Evolutionary conservation across 2,329 filamentous ascomycete genomes (phyloP).

Genomic region (Diplodia scrobiculata): DNA sequence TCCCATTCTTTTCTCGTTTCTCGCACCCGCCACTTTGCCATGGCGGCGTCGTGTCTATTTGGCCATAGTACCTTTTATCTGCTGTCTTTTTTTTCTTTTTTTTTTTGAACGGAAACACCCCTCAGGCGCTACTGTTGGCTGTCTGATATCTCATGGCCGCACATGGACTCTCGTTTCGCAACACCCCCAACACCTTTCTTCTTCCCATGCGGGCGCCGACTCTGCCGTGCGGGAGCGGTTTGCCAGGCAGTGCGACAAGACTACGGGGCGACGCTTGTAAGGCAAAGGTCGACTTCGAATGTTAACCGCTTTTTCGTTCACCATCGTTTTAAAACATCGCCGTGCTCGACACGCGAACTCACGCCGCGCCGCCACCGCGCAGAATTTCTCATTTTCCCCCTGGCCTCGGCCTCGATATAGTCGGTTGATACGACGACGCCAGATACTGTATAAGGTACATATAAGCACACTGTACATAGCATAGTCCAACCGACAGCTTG

Average conservation of each 20-base stretch:
- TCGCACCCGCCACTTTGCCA: slow-evolving; percentile 26
- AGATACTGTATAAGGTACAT: not conserved
- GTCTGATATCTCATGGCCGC: slow-evolving; percentile 8
- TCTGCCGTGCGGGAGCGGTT: slow-evolving; percentile 22
- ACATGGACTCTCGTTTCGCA: slow-evolving; percentile 21
- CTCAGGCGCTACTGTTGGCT: slow-evolving; percentile 20
- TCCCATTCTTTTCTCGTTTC: not conserved
- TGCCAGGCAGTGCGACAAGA: slow-evolving; percentile 14
- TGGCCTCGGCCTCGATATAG: slow-evolving; percentile 1
- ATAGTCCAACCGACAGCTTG: slow-evolving; percentile 14
- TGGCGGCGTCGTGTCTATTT: slow-evolving; percentile 28
- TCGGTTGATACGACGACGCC: not conserved
- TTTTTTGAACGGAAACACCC: slow-evolving; percentile 18
- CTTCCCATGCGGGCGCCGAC: slow-evolving; percentile 17
- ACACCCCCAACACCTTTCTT: slow-evolving; percentile 11
- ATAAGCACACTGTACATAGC: slow-evolving; percentile 6
- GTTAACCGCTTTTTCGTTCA: slow-evolving; percentile 18
- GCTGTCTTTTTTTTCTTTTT: not conserved
- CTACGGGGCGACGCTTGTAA: slow-evolving; percentile 15
- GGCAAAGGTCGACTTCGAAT: slow-evolving; percentile 23
- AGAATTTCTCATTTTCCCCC: slow-evolving; percentile 2
- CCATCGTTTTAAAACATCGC: slow-evolving; percentile 9
- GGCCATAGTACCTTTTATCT: slow-evolving; percentile 27
- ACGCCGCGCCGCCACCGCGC: slow-evolving; percentile 14
- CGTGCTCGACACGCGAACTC: slow-evolving; percentile 20